Evolutionary conservation across 2,329 filamentous ascomycete genomes (phyloP), one percentile per base, ranked within the genome.

Genomic region (Penicillium nordicum): DNA sequence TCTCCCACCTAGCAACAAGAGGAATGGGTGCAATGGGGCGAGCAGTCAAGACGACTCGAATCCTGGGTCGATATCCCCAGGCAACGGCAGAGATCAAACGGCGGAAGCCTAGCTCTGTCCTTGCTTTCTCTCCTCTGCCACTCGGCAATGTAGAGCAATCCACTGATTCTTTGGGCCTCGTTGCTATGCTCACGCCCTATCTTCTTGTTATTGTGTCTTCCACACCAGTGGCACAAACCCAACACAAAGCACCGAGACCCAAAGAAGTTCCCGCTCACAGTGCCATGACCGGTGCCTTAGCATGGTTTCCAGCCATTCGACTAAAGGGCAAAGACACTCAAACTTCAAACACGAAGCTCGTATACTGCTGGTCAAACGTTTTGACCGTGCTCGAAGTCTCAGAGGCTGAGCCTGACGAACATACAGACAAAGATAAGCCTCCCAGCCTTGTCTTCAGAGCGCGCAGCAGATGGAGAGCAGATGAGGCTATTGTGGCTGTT

Each of bases 351-450:
- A 83, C 86, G 8, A 97, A 99, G 73, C 82, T 99, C 18, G 93
- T 90, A 0, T 99, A 99, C 76, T 97, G 92, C 74, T 99, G 94
- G 94, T 97, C 94, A 2, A 97, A 97, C 67, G 86, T 97, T n/a
- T 78, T 99, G 62, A 97, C 92, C 0, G 87, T 99, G 5, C 78
- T 99, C 25, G 94, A 99, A 61, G 85, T 97, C 11, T 87, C 93
- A 50, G 88, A 94, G 64, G 79, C 87, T 12, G 81, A 82, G 21
- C 75, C 74, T 10, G 73, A 78, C 5, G 76, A 80, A 25, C 71
- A 82, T 0, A 82, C 85, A 14, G 86, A 91, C 63, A 86, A 85
- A 60, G 88, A 93, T 63, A 92, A 90, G 67, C 90, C 89, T 4
- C 84, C 90, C 1, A 86, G 82, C 45, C 83, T 97, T 23, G 84